A percentile compares a stretch with the other conserved stretches of the same genome.
These are phyloP conservation scores for Hydnomerulius pinastri DNA, from an alignment of 768 basidiomycete genomes.

Conservation along the genomic window DNA sequence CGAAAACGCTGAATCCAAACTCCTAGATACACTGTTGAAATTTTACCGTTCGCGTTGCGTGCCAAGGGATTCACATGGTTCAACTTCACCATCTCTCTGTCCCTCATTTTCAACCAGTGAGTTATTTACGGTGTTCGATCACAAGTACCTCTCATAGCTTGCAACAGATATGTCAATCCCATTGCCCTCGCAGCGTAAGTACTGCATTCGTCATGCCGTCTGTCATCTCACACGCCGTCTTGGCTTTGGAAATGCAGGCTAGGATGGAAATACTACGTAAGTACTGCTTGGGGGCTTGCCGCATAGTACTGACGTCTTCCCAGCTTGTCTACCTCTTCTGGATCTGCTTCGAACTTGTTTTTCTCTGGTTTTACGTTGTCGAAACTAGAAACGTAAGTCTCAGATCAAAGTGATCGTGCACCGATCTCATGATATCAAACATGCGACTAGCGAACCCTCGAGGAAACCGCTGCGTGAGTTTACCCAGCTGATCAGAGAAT, in stretches of 20 bases:
- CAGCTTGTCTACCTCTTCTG: conserved; percentile 40
- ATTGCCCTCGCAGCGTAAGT: conserved; percentile 28
- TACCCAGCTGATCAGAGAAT: not conserved
- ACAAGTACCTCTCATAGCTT: conserved; percentile 17
- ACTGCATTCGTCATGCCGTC: too few relatives aligned
- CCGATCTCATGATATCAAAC: not conserved
- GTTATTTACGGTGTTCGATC: conserved; percentile 26
- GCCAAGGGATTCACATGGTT: conserved; percentile 41
- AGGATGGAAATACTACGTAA: conserved; percentile 47
- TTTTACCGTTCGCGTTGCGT: conserved; percentile 39
- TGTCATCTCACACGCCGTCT: too few relatives aligned
- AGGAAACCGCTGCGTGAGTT: conserved; percentile 10
- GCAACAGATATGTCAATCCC: conserved; percentile 33
- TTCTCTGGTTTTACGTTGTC: conserved; percentile 34
- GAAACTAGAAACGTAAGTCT: conserved; percentile 36
- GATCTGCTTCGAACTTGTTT: conserved; percentile 39
- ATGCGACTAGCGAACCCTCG: conserved; percentile 3
- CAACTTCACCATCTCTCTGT: conserved; percentile 37
- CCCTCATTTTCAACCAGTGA: conserved; percentile 44
- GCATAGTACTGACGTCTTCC: not conserved
- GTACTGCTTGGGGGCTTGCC: conserved; percentile 1
- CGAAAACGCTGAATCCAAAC: too few relatives aligned
- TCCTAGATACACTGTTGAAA: conserved; percentile 40
- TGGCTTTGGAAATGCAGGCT: conserved; percentile 19
- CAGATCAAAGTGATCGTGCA: not conserved